phyloP scores from a whole-genome alignment of 2,329 filamentous ascomycete species.

The Trichoderma atrobrunneum region DNA sequence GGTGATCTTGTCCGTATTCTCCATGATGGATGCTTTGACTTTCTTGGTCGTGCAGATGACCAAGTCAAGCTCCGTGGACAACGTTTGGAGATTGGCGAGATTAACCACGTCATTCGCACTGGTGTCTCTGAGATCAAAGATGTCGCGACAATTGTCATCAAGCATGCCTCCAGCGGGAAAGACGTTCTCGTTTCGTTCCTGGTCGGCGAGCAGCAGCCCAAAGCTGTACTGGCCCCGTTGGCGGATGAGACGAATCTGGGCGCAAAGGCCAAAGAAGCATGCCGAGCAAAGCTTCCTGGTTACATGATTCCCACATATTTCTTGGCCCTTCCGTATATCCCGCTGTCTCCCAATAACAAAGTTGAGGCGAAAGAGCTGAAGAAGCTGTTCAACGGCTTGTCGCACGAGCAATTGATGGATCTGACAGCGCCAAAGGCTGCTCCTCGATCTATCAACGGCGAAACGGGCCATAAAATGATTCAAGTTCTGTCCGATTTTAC shows the following conservation, averaged over 20 bases:
- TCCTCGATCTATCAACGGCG: slow-evolving; percentile 23
- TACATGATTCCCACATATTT: slow-evolving; percentile 94
- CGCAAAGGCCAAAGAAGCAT: slow-evolving; percentile 56
- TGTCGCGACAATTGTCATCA: slow-evolving; percentile 71
- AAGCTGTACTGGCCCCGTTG: slow-evolving; percentile 25
- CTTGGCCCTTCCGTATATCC: slow-evolving; percentile 67
- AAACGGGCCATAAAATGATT: slow-evolving; percentile 48
- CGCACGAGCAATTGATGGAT: slow-evolving; percentile 58
- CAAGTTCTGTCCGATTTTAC: slow-evolving; percentile 54
- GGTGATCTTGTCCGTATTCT: slow-evolving; percentile 83
- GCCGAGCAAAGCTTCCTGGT: slow-evolving; percentile 64
- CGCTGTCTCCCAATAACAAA: slow-evolving; percentile 87
- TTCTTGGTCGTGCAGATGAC: slow-evolving; percentile 83
- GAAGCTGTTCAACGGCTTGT: slow-evolving; percentile 60
- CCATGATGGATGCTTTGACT: slow-evolving; percentile 79
- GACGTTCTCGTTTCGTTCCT: slow-evolving; percentile 82
- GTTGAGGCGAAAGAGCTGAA: slow-evolving; percentile 71
- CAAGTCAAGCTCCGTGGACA: slow-evolving; percentile 91
- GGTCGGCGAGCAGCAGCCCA: slow-evolving; percentile 23
- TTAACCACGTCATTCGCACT: slow-evolving; percentile 75
- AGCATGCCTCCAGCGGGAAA: slow-evolving; percentile 68
- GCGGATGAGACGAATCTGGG: slow-evolving; percentile 40
- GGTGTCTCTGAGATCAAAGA: slow-evolving; percentile 60
- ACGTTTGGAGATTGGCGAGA: slow-evolving; percentile 84
- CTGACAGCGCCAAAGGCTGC: slow-evolving; percentile 40